phyloP scores from a whole-genome alignment of 345 rosid genomes.

The Arabis alpina region DNA sequence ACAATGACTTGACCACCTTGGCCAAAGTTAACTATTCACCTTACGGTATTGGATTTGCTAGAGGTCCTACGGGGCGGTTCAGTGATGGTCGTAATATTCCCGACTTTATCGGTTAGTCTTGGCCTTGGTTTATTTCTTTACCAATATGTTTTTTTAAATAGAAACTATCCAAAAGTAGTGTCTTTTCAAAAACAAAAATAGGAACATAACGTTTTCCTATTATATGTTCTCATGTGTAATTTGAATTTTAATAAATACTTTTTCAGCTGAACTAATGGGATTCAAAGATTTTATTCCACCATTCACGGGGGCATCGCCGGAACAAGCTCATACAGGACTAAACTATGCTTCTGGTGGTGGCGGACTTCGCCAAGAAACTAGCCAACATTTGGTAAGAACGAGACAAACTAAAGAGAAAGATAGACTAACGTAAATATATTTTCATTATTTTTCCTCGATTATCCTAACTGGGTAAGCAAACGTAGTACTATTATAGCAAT shows the following conservation, averaged over 20 bases:
- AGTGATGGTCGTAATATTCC: slow-evolving; percentile 58
- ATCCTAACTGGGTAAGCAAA: too few species aligned
- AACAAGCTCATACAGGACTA: slow-evolving; percentile 47
- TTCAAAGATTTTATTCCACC: slow-evolving; percentile 52
- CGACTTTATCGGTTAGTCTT: slow-evolving; percentile 55
- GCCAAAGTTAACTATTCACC: slow-evolving; percentile 61
- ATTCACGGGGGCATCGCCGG: slow-evolving; percentile 39
- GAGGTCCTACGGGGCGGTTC: slow-evolving; percentile 68
- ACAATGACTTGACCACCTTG: slow-evolving; percentile 48
- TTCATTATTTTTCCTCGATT: too few species aligned
- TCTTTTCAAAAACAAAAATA: not conserved
- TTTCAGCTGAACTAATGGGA: slow-evolving; percentile 51
- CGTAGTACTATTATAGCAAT: not conserved
- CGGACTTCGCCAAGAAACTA: slow-evolving; percentile 61
- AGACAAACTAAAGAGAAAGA: not conserved
- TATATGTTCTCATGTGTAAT: not conserved
- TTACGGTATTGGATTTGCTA: slow-evolving; percentile 59
- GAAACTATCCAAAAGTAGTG: not conserved
- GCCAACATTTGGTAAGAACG: slow-evolving; percentile 52
- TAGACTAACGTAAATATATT: too few species aligned
- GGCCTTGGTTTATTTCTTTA: not conserved
- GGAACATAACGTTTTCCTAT: not conserved
- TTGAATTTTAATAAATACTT: too few species aligned
- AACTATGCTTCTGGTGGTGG: slow-evolving; percentile 74
- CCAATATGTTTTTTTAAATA: not conserved